Conservation (phyloP, 257 asterid species). For the Phtheirospermum japonicum region DNA sequence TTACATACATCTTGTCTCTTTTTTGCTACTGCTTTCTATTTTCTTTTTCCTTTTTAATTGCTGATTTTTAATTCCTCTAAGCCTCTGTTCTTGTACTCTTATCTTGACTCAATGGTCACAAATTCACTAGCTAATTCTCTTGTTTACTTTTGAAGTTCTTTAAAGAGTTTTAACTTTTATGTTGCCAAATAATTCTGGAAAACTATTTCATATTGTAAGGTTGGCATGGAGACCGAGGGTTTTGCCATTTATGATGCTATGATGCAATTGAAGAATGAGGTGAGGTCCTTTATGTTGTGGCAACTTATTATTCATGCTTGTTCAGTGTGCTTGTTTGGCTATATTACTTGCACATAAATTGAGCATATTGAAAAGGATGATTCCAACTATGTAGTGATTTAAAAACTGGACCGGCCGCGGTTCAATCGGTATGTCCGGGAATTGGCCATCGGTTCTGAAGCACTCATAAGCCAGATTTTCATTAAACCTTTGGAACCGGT, state of each 20-base stretch:
- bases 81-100: neutral
- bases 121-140: slow-evolving; percentile 3
- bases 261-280: slow-evolving; percentile 93
- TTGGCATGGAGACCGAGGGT: slow-evolving; percentile 88
- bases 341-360: neutral
- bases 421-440: neutral
- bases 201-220: slow-evolving; percentile 38
- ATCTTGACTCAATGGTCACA: slow-evolving; percentile 9
- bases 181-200: slow-evolving; percentile 23
- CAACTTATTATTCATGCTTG: slow-evolving; percentile 7
- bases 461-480: neutral
- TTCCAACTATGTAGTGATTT: neutral
- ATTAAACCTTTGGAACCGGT: neutral
- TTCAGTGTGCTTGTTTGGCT: slow-evolving; percentile 8
- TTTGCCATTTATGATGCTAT: slow-evolving; percentile 91
- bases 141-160: slow-evolving; percentile 17
- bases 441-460: neutral
- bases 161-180: slow-evolving; percentile 4
- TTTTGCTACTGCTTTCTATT: neutral
- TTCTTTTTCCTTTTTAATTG: slow-evolving; percentile 7
- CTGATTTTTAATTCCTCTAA: neutral
- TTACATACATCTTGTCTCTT: neutral
- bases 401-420: neutral
- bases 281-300: slow-evolving; percentile 31
- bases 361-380: slow-evolving; percentile 11